phyloP scores from a whole-genome alignment of 305 asterid genomes.

The Striga hermonthica region DNA sequence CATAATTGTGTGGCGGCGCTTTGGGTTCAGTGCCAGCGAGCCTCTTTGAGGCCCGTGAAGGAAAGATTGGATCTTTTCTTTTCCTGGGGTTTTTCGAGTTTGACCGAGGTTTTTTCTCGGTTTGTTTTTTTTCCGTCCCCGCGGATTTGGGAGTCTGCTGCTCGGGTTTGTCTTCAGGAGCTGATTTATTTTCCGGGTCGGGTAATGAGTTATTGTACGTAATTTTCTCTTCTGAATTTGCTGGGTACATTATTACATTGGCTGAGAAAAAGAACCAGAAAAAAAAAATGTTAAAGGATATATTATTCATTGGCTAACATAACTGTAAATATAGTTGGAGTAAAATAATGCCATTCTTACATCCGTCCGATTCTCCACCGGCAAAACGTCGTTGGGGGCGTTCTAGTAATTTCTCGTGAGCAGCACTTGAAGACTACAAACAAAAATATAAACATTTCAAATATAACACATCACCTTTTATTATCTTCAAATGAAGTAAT shows the following conservation, averaged over 20 bases:
- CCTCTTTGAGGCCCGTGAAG: conserved; percentile 35
- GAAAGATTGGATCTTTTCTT: conserved; percentile 25
- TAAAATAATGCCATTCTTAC: conserved; percentile 28
- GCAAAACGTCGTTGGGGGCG: conserved; percentile 29
- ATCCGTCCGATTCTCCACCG: conserved; percentile 33
- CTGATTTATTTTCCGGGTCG: conserved; percentile 21
- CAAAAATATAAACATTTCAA: neutral
- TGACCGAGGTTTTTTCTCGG: neutral
- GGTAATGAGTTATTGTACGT: conserved; percentile 11
- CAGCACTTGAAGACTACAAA: conserved; percentile 41
- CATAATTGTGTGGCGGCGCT: conserved; percentile 21
- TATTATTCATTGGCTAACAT: conserved; percentile 6
- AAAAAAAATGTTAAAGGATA: conserved; percentile 7
- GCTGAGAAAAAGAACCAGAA: conserved; percentile 32
- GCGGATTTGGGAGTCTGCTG: too few species aligned
- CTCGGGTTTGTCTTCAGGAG: conserved; percentile 25
- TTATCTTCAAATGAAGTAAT: too few species aligned
- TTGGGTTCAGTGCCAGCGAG: conserved; percentile 31
- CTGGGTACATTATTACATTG: conserved; percentile 26
- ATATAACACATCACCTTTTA: neutral
- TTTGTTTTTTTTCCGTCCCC: neutral
- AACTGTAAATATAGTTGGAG: conserved; percentile 11
- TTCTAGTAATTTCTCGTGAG: conserved; percentile 33
- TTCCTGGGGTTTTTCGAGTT: conserved; percentile 32
- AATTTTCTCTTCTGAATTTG: conserved; percentile 25